These are phyloP conservation scores for Calophaca sinica DNA, from an alignment of 306 rosid genomes.

Conservation along the genomic window DNA sequence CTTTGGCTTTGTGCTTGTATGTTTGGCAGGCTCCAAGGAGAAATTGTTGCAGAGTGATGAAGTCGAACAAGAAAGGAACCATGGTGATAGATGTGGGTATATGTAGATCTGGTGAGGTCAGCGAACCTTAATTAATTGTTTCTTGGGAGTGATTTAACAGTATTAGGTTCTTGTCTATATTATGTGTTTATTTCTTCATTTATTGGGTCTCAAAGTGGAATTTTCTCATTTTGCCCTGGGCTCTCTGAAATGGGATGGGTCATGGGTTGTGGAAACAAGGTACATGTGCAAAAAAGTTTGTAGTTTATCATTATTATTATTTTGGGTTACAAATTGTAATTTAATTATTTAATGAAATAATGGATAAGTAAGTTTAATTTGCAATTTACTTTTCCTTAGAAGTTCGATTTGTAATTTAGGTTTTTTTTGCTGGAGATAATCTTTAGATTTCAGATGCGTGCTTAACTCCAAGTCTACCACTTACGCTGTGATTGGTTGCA, in stretches of 20 bases:
- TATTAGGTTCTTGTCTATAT: constrained; percentile 34
- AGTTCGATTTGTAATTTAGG: constrained; percentile 12
- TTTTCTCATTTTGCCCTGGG: constrained; percentile 36
- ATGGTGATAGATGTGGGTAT: constrained; percentile 77
- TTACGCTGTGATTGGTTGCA: too few species aligned
- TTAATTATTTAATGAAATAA: constrained; percentile 24
- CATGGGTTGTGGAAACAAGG: constrained; percentile 25
- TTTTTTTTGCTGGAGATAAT: background rate
- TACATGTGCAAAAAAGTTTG: constrained; percentile 40
- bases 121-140: constrained; percentile 53
- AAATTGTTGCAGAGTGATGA: constrained; percentile 84
- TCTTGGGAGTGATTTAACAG: background rate
- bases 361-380: background rate
- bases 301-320: constrained; percentile 6
- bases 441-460: too few species aligned
- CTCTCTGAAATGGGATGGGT: constrained; percentile 23
- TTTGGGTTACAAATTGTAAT: constrained; percentile 31
- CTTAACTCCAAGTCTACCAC: too few species aligned
- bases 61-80: constrained; percentile 64
- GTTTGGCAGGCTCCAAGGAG: constrained; percentile 83
- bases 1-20: background rate
- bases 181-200: constrained; percentile 53
- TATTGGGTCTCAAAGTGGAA: constrained; percentile 42
- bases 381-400: background rate
- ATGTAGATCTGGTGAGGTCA: constrained; percentile 78